These are phyloP conservation scores for Balansia obtecta DNA, from an alignment of 2,329 filamentous ascomycete genomes.

Conservation along the genomic window DNA sequence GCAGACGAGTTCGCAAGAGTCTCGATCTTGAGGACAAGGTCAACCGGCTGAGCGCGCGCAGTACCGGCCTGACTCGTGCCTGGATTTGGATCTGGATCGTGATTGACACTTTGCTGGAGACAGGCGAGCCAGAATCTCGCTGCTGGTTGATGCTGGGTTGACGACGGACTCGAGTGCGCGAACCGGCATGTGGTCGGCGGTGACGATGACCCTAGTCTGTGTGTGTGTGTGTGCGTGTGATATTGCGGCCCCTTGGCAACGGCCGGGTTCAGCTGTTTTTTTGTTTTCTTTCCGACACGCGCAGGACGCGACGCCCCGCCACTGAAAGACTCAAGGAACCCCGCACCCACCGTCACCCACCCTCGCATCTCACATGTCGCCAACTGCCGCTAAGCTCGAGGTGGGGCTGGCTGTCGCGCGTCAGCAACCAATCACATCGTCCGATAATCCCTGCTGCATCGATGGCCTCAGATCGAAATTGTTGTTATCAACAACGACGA, in stretches of 20 bases:
- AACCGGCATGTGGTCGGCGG: background rate
- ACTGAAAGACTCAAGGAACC: background rate
- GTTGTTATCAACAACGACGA: background rate
- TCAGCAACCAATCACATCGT: background rate
- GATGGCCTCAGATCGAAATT: background rate
- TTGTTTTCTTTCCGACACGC: constrained; percentile 21
- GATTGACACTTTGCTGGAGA: background rate
- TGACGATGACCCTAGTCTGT: constrained; percentile 7
- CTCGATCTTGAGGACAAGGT: too few species aligned
- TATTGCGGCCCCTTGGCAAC: constrained; percentile 10
- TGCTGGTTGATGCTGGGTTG: background rate
- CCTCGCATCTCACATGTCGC: too few species aligned
- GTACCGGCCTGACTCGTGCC: background rate
- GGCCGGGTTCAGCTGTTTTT: constrained; percentile 12
- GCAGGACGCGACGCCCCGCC: constrained; percentile 10
- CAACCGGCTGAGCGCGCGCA: too few species aligned
- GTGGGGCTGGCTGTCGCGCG: constrained; percentile 4
- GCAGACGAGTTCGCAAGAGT: constrained; percentile 3
- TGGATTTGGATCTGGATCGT: too few species aligned
- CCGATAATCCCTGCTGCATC: constrained; percentile 10
- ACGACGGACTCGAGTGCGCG: background rate
- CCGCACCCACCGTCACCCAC: too few species aligned
- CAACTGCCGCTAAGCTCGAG: background rate
- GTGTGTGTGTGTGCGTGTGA: too few species aligned
- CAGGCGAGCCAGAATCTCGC: background rate